Percentiles rank a stretch among this genome's conserved stretches.
These are phyloP conservation scores for Haplosporangium gracile DNA, from an alignment of 192 early-diverging fungal species.

Conservation along the genomic window DNA sequence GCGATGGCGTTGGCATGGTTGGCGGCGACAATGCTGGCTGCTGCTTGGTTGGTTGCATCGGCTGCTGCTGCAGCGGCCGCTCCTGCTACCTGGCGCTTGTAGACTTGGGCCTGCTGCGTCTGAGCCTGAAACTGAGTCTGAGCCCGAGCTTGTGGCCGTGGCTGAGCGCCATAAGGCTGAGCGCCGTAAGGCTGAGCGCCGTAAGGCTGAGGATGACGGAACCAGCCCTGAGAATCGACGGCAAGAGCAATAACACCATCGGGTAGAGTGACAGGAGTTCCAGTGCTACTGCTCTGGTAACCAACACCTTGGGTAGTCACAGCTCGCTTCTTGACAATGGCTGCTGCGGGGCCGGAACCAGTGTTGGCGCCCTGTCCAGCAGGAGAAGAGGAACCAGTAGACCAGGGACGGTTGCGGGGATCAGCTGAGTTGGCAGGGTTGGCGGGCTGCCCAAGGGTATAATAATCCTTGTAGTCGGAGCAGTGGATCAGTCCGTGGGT, in stretches of 20 bases:
- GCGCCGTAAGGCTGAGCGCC: no score
- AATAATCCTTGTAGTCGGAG: neutral
- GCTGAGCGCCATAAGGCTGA: no score
- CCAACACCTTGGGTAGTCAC: neutral
- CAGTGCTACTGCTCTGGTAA: no score
- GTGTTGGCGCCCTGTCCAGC: no score
- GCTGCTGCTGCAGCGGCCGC: no score
- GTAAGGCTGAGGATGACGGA: neutral
- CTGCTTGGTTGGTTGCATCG: neutral
- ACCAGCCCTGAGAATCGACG: neutral
- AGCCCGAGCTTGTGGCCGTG: neutral
- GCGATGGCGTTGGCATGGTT: neutral
- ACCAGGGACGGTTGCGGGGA: neutral
- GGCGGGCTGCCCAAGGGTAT: neutral
- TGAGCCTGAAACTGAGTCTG: no score
- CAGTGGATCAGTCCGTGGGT: neutral
- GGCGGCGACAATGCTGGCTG: neutral
- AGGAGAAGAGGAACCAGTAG: neutral
- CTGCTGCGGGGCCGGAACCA: no score
- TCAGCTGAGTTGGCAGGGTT: neutral
- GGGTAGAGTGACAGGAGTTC: no score
- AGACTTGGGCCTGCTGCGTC: no score
- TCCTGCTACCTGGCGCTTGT: no score
- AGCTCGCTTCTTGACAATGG: neutral
- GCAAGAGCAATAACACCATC: neutral